A percentile compares a stretch with the other conserved stretches of the same genome.
Evolutionary conservation across 139 green algal species (phyloP).

Genomic region (Pycnococcus provasolii): DNA sequence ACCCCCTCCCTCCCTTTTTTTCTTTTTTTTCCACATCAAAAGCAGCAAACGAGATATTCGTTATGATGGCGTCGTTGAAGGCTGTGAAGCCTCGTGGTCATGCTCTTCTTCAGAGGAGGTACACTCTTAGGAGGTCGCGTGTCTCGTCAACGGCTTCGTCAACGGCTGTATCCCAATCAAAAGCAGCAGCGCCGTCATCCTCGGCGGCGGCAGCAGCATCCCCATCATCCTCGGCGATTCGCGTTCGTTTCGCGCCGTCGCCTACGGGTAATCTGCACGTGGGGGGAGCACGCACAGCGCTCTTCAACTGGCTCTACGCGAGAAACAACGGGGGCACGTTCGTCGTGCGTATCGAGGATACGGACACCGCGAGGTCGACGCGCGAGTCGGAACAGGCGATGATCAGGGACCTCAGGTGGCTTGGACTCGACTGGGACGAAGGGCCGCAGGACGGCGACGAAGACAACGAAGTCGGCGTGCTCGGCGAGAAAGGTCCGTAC

Average conservation of each 20-base stretch:
- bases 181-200: too few relatives aligned
- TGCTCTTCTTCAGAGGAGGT: too few relatives aligned
- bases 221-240: conserved; percentile 14
- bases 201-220: too few relatives aligned
- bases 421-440: conserved; percentile 94
- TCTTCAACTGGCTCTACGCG: conserved; percentile 99
- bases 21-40: too few relatives aligned
- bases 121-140: too few relatives aligned
- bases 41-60: too few relatives aligned
- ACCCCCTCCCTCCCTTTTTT: too few relatives aligned
- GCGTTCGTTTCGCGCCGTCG: conserved; percentile 93
- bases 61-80: too few relatives aligned
- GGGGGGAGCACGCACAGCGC: conserved; percentile 84
- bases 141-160: too few relatives aligned
- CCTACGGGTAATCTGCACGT: conserved; percentile 97
- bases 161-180: too few relatives aligned
- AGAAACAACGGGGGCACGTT: conserved; percentile 66
- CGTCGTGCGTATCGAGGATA: conserved; percentile 95
- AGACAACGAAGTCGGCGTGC: too few relatives aligned
- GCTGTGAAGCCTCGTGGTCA: too few relatives aligned
- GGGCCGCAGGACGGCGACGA: conserved; percentile 64
- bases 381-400: conserved; percentile 78
- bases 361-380: conserved; percentile 82
- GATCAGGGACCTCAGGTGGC: conserved; percentile 83
- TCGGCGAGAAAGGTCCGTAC: conserved; percentile 76